Base-by-base conservation (phyloP, 176 grass and related monocot species). In the Carex parvula region DNA sequence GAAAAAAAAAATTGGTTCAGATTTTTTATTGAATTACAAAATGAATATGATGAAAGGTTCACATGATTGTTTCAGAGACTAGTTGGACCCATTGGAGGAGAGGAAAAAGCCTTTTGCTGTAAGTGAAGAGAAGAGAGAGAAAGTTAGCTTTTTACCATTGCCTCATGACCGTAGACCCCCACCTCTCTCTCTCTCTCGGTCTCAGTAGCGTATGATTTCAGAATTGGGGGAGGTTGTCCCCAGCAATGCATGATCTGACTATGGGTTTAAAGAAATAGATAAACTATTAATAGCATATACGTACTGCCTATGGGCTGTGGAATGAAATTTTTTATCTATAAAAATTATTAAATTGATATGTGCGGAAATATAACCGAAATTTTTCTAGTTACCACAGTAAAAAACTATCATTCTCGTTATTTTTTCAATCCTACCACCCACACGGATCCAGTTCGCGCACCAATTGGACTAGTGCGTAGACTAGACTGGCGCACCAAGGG, bases 141-240 rank as follows among this genome's bases (percentile, higher is more conserved):
- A 87, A 86, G 88, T 85, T 87, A 63, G 74, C 90, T 87, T 94
- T 94, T 88, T 80, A 84, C 64, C 87, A 77, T 82, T 82, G 68
- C 29, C 55, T 81, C 42, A 44, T 44, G 7, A 44, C 87, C 46
- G 10, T 11, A 62, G 54, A 68, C 80, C 22, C 22, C 69, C 58
- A 20, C 39, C 50, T n/a, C 32, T 64, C 57, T 79, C 70, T 85
- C 55, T 65, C 64, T 73, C n/a, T 70, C 81, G 58, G 21, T 21
- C 50, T 74, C 11, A 76, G 83, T 12, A 60, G 60, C 20, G 42
- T 66, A 16, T 84, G 81, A 33, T 58, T 71, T 70, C 83, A 84
- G 30, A 76, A 84, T 78, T 85, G 66, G 74, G 82, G 87, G 83
- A 83, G 41, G 57, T 30, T 46, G 87, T 46, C 81, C 81, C 75